phyloP scores from a whole-genome alignment of 2,329 filamentous ascomycete genomes.

The Penicillium sp. region DNA sequence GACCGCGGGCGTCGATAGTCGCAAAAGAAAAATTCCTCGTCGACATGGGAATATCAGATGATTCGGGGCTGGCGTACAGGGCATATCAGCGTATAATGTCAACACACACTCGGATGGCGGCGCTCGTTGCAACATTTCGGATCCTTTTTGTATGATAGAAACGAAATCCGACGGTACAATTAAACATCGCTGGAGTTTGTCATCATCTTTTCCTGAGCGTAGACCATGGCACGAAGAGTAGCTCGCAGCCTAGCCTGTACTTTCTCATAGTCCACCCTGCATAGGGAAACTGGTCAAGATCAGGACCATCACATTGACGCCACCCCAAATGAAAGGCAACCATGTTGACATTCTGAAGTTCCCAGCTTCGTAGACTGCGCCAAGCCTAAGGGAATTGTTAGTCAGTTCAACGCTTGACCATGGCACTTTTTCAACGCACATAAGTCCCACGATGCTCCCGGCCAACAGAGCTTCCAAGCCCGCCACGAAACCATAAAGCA shows the following conservation, averaged over 20 bases:
- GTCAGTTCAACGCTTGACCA: neutral
- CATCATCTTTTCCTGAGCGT: no score
- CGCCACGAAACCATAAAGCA: conserved; percentile 65
- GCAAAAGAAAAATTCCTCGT: conserved; percentile 3
- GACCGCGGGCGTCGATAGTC: conserved; percentile 53
- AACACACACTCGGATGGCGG: conserved; percentile 9
- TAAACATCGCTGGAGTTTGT: neutral
- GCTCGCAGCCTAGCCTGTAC: no score
- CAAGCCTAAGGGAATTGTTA: conserved; percentile 51
- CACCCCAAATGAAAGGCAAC: conserved; percentile 84
- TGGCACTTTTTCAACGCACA: conserved; percentile 51
- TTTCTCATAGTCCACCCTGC: conserved; percentile 77
- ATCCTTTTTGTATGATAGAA: conserved; percentile 16
- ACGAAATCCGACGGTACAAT: conserved; percentile 5
- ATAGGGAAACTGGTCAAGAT: conserved; percentile 89
- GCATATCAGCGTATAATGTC: conserved; percentile 15
- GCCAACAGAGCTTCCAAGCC: conserved; percentile 71
- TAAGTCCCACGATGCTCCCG: conserved; percentile 71
- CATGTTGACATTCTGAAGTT: conserved; percentile 90
- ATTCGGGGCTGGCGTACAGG: conserved; percentile 17
- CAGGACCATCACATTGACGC: conserved; percentile 74
- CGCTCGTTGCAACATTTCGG: conserved; percentile 14
- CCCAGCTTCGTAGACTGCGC: conserved; percentile 72
- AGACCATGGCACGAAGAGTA: no score
- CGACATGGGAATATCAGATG: neutral